Evolutionary conservation across 148 eudicot genomes (phyloP).

Genomic region (Vaccinium myrtillus): DNA sequence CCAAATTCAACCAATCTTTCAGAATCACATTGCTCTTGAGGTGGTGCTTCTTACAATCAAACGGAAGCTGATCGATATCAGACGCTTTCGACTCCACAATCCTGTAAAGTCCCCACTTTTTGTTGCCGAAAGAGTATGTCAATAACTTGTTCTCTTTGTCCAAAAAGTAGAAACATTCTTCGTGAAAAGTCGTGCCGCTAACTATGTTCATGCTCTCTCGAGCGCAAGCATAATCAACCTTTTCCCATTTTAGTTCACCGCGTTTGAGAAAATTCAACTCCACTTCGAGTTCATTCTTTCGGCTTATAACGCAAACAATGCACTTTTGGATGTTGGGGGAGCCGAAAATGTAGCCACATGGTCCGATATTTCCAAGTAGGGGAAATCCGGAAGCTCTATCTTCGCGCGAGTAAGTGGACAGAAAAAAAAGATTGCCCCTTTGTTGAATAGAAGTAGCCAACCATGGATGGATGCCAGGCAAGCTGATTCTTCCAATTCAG

Average conservation of each 20-base stretch:
- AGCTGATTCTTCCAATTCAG: slow-evolving; percentile 18
- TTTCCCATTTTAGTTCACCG: slow-evolving; percentile 20
- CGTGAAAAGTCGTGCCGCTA: background rate
- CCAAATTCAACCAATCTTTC: background rate
- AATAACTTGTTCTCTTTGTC: background rate
- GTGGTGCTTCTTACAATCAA: background rate
- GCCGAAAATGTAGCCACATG: slow-evolving; percentile 21
- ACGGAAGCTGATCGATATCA: background rate
- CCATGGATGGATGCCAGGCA: slow-evolving; percentile 31
- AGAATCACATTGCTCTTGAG: background rate
- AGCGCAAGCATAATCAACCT: background rate
- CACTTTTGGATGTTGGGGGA: slow-evolving; percentile 28
- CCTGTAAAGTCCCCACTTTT: background rate
- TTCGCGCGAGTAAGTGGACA: slow-evolving; percentile 26
- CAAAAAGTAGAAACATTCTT: slow-evolving; percentile 15
- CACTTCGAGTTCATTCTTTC: background rate
- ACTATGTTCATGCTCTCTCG: background rate
- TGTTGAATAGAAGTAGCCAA: slow-evolving; percentile 26
- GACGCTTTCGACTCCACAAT: background rate
- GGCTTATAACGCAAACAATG: slow-evolving; percentile 16
- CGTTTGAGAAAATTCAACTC: slow-evolving; percentile 24
- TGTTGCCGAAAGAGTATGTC: slow-evolving; percentile 1
- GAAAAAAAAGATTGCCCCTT: slow-evolving; percentile 20
- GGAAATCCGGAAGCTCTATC: slow-evolving; percentile 28
- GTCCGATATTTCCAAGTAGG: background rate